Conservation (phyloP, 2,329 filamentous ascomycete genomes). For the Trichophyton benhamiae region DNA sequence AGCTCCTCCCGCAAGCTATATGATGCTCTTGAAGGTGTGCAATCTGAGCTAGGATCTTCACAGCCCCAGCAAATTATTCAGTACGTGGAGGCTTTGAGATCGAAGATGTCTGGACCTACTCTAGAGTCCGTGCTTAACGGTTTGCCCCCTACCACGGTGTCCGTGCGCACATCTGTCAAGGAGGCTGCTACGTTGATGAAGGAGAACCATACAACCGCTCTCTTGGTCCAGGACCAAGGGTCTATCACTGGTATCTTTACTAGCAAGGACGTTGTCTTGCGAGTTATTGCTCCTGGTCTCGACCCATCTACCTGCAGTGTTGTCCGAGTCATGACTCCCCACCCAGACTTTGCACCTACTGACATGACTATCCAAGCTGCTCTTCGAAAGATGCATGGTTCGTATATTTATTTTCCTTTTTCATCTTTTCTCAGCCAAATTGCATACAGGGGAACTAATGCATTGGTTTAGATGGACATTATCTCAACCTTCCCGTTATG, state of each 20-base stretch:
- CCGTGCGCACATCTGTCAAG: conserved; percentile 88
- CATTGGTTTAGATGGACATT: conserved; percentile 65
- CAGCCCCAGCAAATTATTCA: conserved; percentile 98
- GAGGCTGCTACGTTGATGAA: conserved; percentile 95
- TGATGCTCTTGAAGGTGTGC: conserved; percentile 92
- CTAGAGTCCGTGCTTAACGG: conserved; percentile 89
- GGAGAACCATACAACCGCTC: conserved; percentile 94
- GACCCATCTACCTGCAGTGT: conserved; percentile 94
- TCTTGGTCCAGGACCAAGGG: conserved; percentile 90
- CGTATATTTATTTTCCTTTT: conserved; percentile 25
- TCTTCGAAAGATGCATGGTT: conserved; percentile 97
- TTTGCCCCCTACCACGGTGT: conserved; percentile 84
- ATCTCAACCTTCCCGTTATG: conserved; percentile 97
- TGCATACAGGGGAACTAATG: conserved; percentile 12
- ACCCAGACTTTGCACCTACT: conserved; percentile 95
- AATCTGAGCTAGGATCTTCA: conserved; percentile 87
- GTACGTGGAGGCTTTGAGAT: conserved; percentile 88
- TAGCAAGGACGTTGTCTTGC: conserved; percentile 95
- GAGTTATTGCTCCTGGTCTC: conserved; percentile 91
- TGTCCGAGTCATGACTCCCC: conserved; percentile 96
- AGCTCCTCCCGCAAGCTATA: conserved; percentile 96
- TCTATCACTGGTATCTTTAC: conserved; percentile 98
- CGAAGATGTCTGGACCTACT: conserved; percentile 96
- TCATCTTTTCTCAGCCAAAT: not conserved
- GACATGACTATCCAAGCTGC: conserved; percentile 99